Conservation (phyloP, 1,284 basidiomycete genomes). For the Marasmius tenuissimus region DNA sequence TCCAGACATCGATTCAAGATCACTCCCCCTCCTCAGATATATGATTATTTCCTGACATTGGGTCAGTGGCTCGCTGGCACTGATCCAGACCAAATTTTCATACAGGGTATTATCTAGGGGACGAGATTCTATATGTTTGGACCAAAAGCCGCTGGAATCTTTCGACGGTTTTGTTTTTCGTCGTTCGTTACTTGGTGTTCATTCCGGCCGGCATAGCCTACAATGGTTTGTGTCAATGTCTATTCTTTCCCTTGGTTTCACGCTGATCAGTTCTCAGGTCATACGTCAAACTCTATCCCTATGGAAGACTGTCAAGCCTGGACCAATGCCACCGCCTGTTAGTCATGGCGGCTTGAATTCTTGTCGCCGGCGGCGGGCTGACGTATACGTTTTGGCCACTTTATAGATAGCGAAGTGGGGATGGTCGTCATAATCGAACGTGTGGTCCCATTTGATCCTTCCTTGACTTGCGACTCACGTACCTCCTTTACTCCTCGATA, state of each 20-base stretch:
- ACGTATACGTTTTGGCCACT: too few species aligned
- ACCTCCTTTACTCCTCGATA: not conserved
- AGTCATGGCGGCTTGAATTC: not conserved
- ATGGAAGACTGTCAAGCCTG: not conserved
- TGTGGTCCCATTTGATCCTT: not conserved
- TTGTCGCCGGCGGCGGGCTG: too few species aligned
- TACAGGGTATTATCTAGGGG: not conserved
- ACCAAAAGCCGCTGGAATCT: not conserved
- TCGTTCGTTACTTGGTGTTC: not conserved
- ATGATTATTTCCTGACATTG: not conserved
- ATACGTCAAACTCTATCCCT: not conserved
- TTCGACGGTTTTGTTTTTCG: not conserved
- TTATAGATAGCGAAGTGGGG: not conserved
- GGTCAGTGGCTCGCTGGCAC: not conserved
- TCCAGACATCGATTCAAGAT: not conserved
- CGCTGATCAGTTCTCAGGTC: not conserved
- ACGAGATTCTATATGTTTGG: not conserved
- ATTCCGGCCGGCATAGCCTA: not conserved
- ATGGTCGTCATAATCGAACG: not conserved
- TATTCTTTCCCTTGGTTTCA: too few species aligned
- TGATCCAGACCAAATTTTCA: not conserved
- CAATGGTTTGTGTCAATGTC: not conserved
- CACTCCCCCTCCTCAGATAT: not conserved
- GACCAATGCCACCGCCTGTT: not conserved
- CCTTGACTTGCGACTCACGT: too few species aligned